Conservation (phyloP, 2,329 filamentous ascomycete species). For the Alternaria arbusti region DNA sequence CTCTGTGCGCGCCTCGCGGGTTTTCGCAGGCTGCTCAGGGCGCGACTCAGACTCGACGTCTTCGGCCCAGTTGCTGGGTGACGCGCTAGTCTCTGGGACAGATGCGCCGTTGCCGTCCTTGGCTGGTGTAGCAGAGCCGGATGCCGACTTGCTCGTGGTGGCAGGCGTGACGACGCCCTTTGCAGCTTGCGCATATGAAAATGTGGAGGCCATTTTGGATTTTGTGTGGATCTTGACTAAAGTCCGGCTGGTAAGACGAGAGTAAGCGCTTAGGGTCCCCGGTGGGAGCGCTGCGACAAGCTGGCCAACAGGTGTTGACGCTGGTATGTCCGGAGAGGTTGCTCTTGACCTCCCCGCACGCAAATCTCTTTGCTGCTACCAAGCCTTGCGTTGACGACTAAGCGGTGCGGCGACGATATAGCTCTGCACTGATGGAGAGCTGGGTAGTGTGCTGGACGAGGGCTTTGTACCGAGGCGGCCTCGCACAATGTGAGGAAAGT, state of each 20-base stretch:
- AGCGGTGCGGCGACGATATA: neutral
- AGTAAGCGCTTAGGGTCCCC: constrained; percentile 35
- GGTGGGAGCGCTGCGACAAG: constrained; percentile 37
- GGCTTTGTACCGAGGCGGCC: constrained; percentile 7
- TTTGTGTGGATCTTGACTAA: constrained; percentile 8
- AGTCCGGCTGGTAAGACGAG: constrained; percentile 10
- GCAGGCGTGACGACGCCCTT: constrained; percentile 70
- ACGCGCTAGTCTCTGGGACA: constrained; percentile 33
- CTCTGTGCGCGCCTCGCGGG: constrained; percentile 30
- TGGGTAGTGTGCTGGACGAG: constrained; percentile 3
- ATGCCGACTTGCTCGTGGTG: constrained; percentile 53
- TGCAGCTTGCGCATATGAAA: constrained; percentile 96
- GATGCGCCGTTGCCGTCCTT: constrained; percentile 44
- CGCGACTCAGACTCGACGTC: constrained; percentile 53
- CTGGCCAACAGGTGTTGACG: constrained; percentile 39
- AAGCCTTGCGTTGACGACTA: constrained; percentile 20
- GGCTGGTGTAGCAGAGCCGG: constrained; percentile 51
- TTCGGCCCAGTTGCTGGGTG: constrained; percentile 54
- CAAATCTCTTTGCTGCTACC: constrained; percentile 24
- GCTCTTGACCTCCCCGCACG: constrained; percentile 51
- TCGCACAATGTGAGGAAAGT: constrained; percentile 7
- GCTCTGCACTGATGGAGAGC: constrained; percentile 15
- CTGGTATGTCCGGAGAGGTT: constrained; percentile 51
- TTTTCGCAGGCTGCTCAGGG: constrained; percentile 32
- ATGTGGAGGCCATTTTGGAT: constrained; percentile 56